These are phyloP conservation scores for Globisporangium takayamanum DNA, from an alignment of 352 stramenopile genomes.

Conservation along the genomic window DNA sequence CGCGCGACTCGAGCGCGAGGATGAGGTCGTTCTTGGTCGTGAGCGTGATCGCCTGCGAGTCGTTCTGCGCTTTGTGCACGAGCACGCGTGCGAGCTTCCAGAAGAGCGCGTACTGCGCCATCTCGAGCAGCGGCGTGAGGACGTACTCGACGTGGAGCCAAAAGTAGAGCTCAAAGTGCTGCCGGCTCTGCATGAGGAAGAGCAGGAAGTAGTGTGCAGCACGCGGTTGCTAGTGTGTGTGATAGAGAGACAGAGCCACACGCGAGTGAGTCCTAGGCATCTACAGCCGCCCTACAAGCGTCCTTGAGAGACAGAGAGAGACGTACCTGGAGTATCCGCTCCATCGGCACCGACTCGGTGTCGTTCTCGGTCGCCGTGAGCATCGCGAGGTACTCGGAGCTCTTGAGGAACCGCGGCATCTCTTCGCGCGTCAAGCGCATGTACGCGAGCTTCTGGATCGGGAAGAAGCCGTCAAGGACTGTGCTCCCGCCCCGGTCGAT, in stretches of 20 bases:
- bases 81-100: constrained; percentile 63
- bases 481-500: constrained; percentile 36
- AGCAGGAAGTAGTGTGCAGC: constrained; percentile 83
- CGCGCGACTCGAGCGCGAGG: constrained; percentile 31
- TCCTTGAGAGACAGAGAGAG: neutral
- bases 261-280: neutral
- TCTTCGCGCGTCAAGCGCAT: constrained; percentile 77
- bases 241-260: constrained; percentile 4
- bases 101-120: constrained; percentile 42
- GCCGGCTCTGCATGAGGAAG: constrained; percentile 81
- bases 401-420: constrained; percentile 81
- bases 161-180: constrained; percentile 87
- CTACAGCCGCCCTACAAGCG: neutral
- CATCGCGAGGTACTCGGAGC: constrained; percentile 80
- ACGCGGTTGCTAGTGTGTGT: constrained; percentile 37
- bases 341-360: constrained; percentile 70
- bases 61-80: constrained; percentile 64
- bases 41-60: constrained; percentile 73
- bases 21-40: constrained; percentile 68
- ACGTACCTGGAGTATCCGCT: constrained; percentile 56
- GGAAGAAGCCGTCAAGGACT: constrained; percentile 71
- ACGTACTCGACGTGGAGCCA: constrained; percentile 87
- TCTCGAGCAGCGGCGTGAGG: constrained; percentile 60
- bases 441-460: constrained; percentile 81
- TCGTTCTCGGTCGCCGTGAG: constrained; percentile 76